Evolutionary conservation across 2,329 filamentous ascomycete species (phyloP).

Genomic region (Penicillium italicum): DNA sequence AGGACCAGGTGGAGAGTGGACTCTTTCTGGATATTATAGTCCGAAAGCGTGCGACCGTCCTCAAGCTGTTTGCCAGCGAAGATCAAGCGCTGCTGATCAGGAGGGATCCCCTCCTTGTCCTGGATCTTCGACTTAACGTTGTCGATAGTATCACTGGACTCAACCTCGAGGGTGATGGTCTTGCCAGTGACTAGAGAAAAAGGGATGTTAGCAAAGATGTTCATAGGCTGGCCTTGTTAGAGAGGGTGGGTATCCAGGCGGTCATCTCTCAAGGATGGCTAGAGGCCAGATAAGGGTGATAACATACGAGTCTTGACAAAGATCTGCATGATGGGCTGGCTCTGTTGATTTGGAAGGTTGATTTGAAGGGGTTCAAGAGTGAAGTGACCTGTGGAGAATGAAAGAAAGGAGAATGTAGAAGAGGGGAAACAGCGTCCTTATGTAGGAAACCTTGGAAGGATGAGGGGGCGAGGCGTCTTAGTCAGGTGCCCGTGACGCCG

Average conservation of each 20-base stretch:
- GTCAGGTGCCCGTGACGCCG: slow-evolving; percentile 18
- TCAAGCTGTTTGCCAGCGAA: slow-evolving; percentile 59
- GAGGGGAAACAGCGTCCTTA: slow-evolving; percentile 29
- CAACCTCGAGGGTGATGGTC: slow-evolving; percentile 49
- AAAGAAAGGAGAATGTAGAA: slow-evolving; percentile 22
- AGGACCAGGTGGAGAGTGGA: slow-evolving; percentile 72
- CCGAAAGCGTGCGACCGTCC: slow-evolving; percentile 54
- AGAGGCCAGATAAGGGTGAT: slow-evolving; percentile 20
- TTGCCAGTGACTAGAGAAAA: slow-evolving; percentile 48
- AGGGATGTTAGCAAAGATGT: slow-evolving; percentile 1
- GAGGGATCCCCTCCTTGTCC: slow-evolving; percentile 58
- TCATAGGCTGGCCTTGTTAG: slow-evolving; percentile 10
- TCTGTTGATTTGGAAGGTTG: slow-evolving; percentile 10
- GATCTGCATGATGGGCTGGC: slow-evolving; percentile 81
- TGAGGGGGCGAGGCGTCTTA: slow-evolving; percentile 29
- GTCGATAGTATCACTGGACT: slow-evolving; percentile 49
- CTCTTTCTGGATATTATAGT: slow-evolving; percentile 58
- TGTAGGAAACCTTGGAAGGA: slow-evolving; percentile 23
- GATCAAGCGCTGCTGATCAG: slow-evolving; percentile 57
- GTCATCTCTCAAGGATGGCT: neutral
- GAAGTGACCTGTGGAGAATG: slow-evolving; percentile 7
- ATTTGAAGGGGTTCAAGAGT: slow-evolving; percentile 11
- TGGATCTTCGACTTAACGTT: slow-evolving; percentile 59
- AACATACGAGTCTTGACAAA: slow-evolving; percentile 92
- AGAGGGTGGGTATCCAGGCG: slow-evolving; percentile 4